These are phyloP conservation scores for Aspergillus leporis DNA, from an alignment of 495 filamentous ascomycete genomes.

Conservation along the genomic window DNA sequence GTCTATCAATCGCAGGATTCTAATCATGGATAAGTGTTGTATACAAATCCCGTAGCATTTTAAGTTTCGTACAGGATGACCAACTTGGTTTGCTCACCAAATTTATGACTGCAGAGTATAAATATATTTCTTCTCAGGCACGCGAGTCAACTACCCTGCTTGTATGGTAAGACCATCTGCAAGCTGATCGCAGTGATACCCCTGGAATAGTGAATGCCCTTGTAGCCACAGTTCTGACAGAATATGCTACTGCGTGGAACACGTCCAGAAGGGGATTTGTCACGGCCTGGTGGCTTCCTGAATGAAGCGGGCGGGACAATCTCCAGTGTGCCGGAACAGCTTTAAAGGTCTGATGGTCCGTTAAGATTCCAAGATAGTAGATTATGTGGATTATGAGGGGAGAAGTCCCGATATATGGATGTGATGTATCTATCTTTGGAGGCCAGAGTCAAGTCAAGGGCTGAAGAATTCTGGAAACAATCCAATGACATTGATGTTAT, in stretches of 20 bases:
- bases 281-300: slow-evolving; percentile 15
- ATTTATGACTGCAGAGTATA: background rate
- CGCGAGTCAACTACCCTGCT: no score
- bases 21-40: background rate
- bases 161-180: slow-evolving; percentile 1
- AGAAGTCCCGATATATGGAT: slow-evolving; percentile 17
- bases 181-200: background rate
- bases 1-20: background rate
- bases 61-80: no score
- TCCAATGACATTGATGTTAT: background rate
- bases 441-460: background rate
- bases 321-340: slow-evolving; percentile 18
- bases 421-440: slow-evolving; percentile 20
- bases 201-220: background rate
- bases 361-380: slow-evolving; percentile 14
- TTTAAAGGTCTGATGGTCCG: slow-evolving; percentile 17
- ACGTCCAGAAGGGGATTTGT: slow-evolving; percentile 26
- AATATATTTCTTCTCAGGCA: no score
- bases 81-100: no score
- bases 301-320: slow-evolving; percentile 18
- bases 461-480: slow-evolving; percentile 3
- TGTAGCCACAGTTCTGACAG: background rate
- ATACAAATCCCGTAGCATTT: no score
- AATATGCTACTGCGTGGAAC: slow-evolving; percentile 15
- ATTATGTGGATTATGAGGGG: slow-evolving; percentile 5